These are phyloP conservation scores for Durio zibethinus DNA, from an alignment of 345 rosid genomes.

Conservation along the genomic window DNA sequence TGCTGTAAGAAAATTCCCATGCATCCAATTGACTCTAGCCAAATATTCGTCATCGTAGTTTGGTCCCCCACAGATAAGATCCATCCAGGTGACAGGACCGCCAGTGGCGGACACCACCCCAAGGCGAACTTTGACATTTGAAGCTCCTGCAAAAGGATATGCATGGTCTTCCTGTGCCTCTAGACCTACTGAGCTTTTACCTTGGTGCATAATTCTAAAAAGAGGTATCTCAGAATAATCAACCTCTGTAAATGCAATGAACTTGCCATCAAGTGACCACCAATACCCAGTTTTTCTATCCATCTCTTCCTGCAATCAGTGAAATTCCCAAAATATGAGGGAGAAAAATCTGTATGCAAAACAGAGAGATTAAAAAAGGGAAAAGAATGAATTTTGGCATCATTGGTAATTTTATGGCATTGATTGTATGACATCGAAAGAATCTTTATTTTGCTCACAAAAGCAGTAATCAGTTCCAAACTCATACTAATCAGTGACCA, in stretches of 20 bases:
- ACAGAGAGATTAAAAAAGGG: background rate
- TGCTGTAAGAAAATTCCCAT: constrained; percentile 56
- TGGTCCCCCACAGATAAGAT: constrained; percentile 73
- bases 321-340: constrained; percentile 8
- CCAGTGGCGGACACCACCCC: constrained; percentile 82
- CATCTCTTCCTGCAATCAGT: constrained; percentile 82
- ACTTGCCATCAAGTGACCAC: constrained; percentile 96
- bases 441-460: background rate
- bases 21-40: constrained; percentile 89
- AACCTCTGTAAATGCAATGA: constrained; percentile 76
- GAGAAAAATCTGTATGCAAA: background rate
- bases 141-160: constrained; percentile 94
- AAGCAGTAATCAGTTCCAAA: background rate
- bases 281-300: constrained; percentile 90
- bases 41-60: constrained; percentile 67
- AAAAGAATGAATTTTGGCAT: constrained; percentile 7
- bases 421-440: background rate
- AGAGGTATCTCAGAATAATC: constrained; percentile 71
- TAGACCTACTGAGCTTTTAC: constrained; percentile 68
- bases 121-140: constrained; percentile 75
- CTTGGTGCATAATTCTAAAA: constrained; percentile 96
- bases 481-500: background rate
- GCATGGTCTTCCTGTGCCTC: constrained; percentile 94
- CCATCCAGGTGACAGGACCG: constrained; percentile 79
- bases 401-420: background rate